A percentile compares a stretch with the other conserved stretches of the same genome.
Evolutionary conservation across 163 green algal genomes (phyloP).

Genomic region (Scenedesmus sp.): DNA sequence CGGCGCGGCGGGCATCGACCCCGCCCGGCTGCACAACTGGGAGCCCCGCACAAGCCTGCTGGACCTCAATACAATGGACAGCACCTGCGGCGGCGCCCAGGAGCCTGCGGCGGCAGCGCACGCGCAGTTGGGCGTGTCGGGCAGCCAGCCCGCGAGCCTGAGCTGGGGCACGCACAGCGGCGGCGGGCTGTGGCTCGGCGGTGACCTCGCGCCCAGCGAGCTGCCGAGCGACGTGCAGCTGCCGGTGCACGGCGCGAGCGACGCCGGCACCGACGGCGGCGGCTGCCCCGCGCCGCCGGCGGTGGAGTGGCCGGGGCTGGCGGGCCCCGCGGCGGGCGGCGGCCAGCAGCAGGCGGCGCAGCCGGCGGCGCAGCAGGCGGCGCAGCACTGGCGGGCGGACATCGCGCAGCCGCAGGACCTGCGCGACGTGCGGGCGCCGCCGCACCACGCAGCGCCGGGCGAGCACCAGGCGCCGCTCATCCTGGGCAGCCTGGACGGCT

Average conservation of each 20-base stretch:
- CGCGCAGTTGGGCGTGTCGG: too few relatives aligned
- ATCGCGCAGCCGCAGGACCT: neutral
- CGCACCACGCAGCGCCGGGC: neutral
- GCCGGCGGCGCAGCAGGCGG: neutral
- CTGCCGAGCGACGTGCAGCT: constrained; percentile 11
- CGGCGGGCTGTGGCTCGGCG: constrained; percentile 14
- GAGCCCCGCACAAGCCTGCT: constrained; percentile 38
- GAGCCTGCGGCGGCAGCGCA: too few relatives aligned
- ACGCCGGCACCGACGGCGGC: neutral
- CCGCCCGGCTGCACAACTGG: constrained; percentile 15
- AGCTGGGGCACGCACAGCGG: neutral
- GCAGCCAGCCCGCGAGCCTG: too few relatives aligned
- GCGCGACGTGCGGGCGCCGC: neutral
- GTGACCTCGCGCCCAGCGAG: neutral
- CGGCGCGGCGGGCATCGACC: neutral
- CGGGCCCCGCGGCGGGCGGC: neutral
- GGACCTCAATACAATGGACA: neutral
- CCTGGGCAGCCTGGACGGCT: too few relatives aligned
- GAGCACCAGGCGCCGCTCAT: neutral
- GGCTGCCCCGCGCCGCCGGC: neutral
- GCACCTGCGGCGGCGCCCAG: too few relatives aligned
- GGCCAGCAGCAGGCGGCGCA: constrained; percentile 1
- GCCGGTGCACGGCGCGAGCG: neutral
- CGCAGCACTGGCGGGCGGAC: neutral
- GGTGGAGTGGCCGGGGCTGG: constrained; percentile 3